A percentile compares a stretch with the other conserved stretches of the same genome.
phyloP scores from a whole-genome alignment of 768 basidiomycete species.

The Termitomyces titanicus region DNA sequence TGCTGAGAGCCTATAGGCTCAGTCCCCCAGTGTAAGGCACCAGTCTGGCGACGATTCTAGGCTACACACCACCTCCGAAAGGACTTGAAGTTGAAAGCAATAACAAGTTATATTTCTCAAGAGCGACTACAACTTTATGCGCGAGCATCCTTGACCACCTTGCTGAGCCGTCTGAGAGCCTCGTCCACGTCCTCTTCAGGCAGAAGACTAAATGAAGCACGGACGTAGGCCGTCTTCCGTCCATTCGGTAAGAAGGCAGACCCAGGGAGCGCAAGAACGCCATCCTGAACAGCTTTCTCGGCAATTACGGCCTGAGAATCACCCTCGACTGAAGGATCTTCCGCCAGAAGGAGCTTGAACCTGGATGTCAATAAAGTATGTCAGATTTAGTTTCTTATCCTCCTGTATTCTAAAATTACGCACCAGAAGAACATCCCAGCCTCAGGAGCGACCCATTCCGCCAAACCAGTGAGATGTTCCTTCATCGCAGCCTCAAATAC shows the following conservation, averaged over 20 bases:
- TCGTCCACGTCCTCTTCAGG: slow-evolving; percentile 64
- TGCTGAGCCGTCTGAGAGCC: slow-evolving; percentile 56
- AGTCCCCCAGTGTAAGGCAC: too few species aligned
- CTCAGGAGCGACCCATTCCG: slow-evolving; percentile 62
- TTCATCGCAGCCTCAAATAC: slow-evolving; percentile 68
- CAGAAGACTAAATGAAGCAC: slow-evolving; percentile 73
- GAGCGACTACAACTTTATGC: neutral
- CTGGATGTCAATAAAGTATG: slow-evolving; percentile 25
- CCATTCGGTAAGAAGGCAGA: slow-evolving; percentile 69
- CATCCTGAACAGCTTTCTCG: slow-evolving; percentile 63
- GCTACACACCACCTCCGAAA: too few species aligned
- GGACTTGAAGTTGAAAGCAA: too few species aligned
- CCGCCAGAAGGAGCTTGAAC: slow-evolving; percentile 58
- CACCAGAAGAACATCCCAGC: slow-evolving; percentile 91
- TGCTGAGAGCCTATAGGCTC: too few species aligned
- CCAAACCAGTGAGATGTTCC: slow-evolving; percentile 68
- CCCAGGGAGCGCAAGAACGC: slow-evolving; percentile 85
- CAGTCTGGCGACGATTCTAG: too few species aligned
- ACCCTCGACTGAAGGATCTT: slow-evolving; percentile 30
- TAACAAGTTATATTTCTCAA: too few species aligned
- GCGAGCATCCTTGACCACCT: slow-evolving; percentile 26
- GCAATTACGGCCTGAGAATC: slow-evolving; percentile 70
- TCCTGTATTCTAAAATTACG: slow-evolving; percentile 22
- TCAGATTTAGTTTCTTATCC: neutral
- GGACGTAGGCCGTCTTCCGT: slow-evolving; percentile 63